phyloP scores from a whole-genome alignment of 176 grass and related monocot genomes.

The Dactylis glomerata region DNA sequence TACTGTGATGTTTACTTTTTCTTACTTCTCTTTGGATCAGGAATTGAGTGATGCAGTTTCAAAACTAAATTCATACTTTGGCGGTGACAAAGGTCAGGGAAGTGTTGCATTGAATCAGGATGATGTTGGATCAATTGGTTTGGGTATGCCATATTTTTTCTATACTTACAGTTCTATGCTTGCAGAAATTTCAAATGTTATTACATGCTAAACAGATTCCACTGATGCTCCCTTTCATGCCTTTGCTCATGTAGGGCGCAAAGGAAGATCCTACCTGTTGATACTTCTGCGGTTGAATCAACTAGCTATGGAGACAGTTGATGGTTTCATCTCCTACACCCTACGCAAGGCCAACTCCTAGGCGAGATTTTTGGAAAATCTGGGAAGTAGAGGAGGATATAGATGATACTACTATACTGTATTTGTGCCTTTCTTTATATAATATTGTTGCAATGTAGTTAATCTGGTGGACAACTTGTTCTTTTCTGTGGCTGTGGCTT shows the following conservation, averaged over 20 bases:
- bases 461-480: not conserved
- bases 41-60: conserved; percentile 62
- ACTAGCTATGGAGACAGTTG: conserved; percentile 58
- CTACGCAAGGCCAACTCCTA: conserved; percentile 35
- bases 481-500: not conserved
- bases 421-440: not conserved
- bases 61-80: conserved; percentile 75
- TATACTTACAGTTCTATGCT: not conserved
- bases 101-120: conserved; percentile 69
- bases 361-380: not conserved
- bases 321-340: conserved; percentile 63
- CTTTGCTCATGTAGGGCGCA: conserved; percentile 51
- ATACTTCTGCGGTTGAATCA: conserved; percentile 74
- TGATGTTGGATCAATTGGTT: conserved; percentile 56
- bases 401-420: not conserved
- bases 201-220: not conserved
- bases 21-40: conserved; percentile 18
- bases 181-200: not conserved
- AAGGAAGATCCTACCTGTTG: conserved; percentile 76
- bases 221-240: not conserved
- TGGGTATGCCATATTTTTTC: conserved; percentile 43
- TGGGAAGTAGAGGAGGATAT: not conserved
- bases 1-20: conserved; percentile 1
- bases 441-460: not conserved
- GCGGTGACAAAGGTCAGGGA: conserved; percentile 27